Evolutionary conservation across 2,329 filamentous ascomycete genomes (phyloP).

Genomic region (Claviceps sp.): DNA sequence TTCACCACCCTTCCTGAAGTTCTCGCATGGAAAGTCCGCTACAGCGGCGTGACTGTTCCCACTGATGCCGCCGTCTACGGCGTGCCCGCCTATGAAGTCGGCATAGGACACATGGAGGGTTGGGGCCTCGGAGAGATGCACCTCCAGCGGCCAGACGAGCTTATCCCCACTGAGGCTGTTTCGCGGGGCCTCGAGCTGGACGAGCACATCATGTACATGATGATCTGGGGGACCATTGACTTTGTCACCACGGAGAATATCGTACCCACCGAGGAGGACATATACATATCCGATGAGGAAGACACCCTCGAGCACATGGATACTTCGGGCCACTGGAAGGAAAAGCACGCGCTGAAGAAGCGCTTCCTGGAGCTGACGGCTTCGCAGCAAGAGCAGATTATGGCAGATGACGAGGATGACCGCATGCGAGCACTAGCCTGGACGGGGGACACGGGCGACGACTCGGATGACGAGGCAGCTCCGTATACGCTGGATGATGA

Average conservation of each 20-base stretch:
- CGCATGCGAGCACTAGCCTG: constrained; percentile 22
- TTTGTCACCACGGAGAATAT: constrained; percentile 35
- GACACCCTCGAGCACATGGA: constrained; percentile 18
- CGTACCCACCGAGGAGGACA: constrained; percentile 34
- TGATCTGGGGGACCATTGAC: constrained; percentile 50
- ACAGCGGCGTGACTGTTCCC: constrained; percentile 23
- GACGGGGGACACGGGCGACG: constrained; percentile 11
- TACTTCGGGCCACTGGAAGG: constrained; percentile 27
- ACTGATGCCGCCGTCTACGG: constrained; percentile 29
- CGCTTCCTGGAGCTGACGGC: constrained; percentile 25
- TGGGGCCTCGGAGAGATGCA: constrained; percentile 35
- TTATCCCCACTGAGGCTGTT: constrained; percentile 42
- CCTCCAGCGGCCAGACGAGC: constrained; percentile 43
- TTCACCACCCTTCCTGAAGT: constrained; percentile 37
- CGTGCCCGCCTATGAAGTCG: constrained; percentile 38
- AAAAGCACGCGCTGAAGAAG: constrained; percentile 31
- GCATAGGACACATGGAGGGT: constrained; percentile 38
- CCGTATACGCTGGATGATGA: constrained; percentile 18
- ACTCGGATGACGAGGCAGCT: not conserved
- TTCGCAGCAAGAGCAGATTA: constrained; percentile 24
- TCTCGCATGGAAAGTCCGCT: constrained; percentile 43
- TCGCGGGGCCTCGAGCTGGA: constrained; percentile 40
- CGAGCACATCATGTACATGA: constrained; percentile 39
- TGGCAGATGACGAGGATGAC: constrained; percentile 22
- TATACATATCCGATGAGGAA: constrained; percentile 38